Base-by-base conservation (phyloP, 139 green algal genomes). In the Volvox reticuliferus region DNA sequence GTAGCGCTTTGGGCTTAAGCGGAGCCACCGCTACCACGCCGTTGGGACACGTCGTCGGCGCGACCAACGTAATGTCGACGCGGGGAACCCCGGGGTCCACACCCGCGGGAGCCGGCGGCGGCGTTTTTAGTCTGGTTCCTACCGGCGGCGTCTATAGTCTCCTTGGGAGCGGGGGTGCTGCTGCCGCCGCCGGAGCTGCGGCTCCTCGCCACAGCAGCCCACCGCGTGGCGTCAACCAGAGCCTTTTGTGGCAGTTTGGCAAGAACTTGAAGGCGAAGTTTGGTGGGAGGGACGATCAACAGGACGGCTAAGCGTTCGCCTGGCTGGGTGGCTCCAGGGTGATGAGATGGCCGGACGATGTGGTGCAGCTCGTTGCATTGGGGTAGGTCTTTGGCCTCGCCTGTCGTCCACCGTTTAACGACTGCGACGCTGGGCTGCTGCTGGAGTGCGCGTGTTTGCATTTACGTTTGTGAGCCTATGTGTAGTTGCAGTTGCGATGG, bases 251-350 rank as follows among this genome's bases (percentile, higher is more conserved):
- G 78, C 78, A 86, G 80, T 73, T 86, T 55, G 55, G 80, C 0
- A 73, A 75, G 80, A 86, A 86, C 50, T 30, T 86, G 28, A 73
- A 73, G 55, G 80, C 61, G 28, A 86, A 86, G 80, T 75, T 86
- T 26, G 50, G 80, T 18, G 80, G 80, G 28, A 37, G 62, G 55
- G 80, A 86, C 1, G 80, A 86, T 16, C 14, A 26, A 26, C 37
- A 69, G 28, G 28, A 86, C 21, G 65, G 24, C 44, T 55, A 55
- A 9, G 44, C 44, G 44, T 9, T 55, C 44, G 44, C 44, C 5
- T 9, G 9, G 44, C 9, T 55, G 44, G 44, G 44, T 14, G 44
- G 9, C 9, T 9, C 44, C 44, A 9, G 9, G 44, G 44, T 55
- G 5, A 55, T 9, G 44, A 9, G 44, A 55, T 9, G 44, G 44